A percentile compares a stretch with the other conserved stretches of the same genome.
Conservation (phyloP, 129 eudicot species). For the Tagetes patula region DNA sequence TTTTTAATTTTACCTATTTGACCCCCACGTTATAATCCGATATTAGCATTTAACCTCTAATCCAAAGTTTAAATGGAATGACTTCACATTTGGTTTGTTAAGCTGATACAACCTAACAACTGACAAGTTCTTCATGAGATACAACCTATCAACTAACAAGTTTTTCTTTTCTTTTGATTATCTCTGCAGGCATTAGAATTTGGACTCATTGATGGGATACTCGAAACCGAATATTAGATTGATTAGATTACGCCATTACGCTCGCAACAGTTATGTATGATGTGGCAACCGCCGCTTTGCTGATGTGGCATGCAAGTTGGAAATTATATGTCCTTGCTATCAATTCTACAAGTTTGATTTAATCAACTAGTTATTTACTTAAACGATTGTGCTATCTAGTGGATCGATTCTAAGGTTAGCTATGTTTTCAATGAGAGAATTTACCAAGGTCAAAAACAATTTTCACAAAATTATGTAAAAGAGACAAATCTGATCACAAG, state of each 20-base stretch:
- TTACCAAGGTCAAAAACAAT: too few species aligned
- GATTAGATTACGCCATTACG: not conserved
- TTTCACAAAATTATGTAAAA: too few species aligned
- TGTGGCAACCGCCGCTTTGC: constrained; percentile 4
- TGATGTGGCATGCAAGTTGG: constrained; percentile 18
- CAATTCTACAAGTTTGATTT: too few species aligned
- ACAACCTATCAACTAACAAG: constrained; percentile 1
- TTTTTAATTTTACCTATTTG: not conserved
- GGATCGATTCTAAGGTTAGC: constrained; percentile 21
- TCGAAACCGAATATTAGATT: constrained; percentile 69
- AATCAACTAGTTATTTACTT: not conserved
- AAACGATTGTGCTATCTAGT: constrained; percentile 12
- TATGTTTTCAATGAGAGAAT: not conserved
- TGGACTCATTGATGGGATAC: constrained; percentile 80
- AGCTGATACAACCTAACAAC: constrained; percentile 2
- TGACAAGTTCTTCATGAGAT: constrained; percentile 18
- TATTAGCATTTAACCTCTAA: too few species aligned
- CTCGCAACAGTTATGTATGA: constrained; percentile 10
- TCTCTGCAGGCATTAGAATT: constrained; percentile 84
- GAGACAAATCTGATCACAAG: too few species aligned
- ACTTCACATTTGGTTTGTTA: not conserved
- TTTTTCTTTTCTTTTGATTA: constrained; percentile 3
- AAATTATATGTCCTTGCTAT: not conserved
- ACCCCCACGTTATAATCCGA: not conserved
- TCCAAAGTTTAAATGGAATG: not conserved